Evolutionary conservation across 352 stramenopile genomes (phyloP).

Genomic region (Phytophthora sojae): DNA sequence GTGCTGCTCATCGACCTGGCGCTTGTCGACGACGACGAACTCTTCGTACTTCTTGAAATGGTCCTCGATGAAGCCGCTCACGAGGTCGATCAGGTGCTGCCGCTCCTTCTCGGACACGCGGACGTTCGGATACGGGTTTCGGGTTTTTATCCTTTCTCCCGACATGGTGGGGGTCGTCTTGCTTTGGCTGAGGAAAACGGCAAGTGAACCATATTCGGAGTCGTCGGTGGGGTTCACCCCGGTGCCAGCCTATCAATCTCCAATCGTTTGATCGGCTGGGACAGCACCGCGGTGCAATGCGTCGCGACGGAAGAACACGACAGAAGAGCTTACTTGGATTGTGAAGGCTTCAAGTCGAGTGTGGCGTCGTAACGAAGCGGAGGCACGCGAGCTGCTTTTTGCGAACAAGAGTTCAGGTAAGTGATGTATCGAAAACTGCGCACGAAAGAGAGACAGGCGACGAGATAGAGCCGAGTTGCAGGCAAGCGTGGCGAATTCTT

Average conservation of each 20-base stretch:
- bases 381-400: conserved; percentile 1
- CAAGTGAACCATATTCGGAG: background rate
- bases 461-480: background rate
- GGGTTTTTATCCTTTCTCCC: background rate
- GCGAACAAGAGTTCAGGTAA: background rate
- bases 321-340: background rate
- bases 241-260: background rate
- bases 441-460: background rate
- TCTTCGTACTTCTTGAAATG: conserved; percentile 3
- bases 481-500: background rate
- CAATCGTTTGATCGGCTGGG: background rate
- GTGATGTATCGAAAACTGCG: background rate
- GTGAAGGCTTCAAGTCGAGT: background rate
- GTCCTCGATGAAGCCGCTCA: background rate
- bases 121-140: background rate
- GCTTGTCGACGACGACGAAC: conserved; percentile 4
- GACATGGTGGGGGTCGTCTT: background rate
- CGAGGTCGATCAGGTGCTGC: conserved; percentile 4
- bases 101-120: background rate
- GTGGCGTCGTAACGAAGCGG: background rate
- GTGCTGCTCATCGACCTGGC: background rate
- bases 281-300: background rate
- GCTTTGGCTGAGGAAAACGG: background rate
- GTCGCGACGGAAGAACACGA: background rate
- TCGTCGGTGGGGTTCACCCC: background rate